phyloP scores from a whole-genome alignment of 139 green algal species.

The Closterium sp. region DNA sequence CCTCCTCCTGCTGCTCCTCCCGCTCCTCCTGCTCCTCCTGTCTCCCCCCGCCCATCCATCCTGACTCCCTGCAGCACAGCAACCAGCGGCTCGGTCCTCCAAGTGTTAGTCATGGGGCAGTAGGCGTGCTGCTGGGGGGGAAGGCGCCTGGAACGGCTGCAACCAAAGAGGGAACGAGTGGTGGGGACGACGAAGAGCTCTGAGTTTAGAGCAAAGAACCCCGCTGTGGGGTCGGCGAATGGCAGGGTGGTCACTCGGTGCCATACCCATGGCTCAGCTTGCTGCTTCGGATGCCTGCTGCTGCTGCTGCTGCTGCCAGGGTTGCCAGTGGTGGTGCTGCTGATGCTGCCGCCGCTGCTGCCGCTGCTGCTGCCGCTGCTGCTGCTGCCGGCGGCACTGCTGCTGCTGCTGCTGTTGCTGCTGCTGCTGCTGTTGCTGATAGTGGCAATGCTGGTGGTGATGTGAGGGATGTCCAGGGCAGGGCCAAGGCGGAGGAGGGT shows the following conservation, averaged over 20 bases:
- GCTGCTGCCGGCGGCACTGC: neutral
- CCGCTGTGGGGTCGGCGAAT: neutral
- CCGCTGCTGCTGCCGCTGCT: neutral
- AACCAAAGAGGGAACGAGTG: neutral
- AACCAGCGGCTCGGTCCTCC: too few relatives aligned
- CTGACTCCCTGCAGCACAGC: too few relatives aligned
- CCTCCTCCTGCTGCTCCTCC: too few relatives aligned
- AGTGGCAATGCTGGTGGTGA: neutral
- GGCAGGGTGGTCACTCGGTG: neutral
- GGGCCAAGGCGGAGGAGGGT: neutral
- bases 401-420: neutral
- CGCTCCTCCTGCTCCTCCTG: too few relatives aligned
- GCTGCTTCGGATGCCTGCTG: neutral
- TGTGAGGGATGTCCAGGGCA: neutral
- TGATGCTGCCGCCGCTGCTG: too few relatives aligned
- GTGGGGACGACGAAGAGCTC: neutral
- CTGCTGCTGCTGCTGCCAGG: too few relatives aligned
- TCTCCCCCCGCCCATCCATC: too few relatives aligned
- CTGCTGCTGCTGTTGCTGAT: neutral
- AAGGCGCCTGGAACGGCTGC: neutral
- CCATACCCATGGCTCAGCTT: neutral
- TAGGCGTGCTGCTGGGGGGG: too few relatives aligned
- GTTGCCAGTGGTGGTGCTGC: too few relatives aligned
- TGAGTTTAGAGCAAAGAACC: neutral
- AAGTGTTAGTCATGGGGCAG: too few relatives aligned